Conservation (phyloP, 2,329 filamentous ascomycete genomes). For the Colletotrichum somersetense region DNA sequence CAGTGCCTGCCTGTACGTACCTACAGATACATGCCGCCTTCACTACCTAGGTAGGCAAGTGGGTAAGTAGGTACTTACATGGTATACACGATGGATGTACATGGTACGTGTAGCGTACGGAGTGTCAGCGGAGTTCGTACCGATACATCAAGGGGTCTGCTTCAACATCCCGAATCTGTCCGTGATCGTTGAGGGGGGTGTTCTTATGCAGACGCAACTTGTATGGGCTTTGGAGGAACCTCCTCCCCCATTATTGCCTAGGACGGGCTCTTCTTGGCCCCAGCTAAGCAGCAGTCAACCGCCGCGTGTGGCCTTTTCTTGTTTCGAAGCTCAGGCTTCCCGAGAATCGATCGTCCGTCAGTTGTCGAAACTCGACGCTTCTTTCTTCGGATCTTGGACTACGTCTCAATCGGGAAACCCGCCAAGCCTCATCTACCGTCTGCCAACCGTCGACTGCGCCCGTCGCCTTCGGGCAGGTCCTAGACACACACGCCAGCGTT, state of each 20-base stretch:
- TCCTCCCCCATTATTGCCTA: slow-evolving; percentile 1
- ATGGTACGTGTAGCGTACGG: neutral
- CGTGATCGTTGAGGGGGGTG: slow-evolving; percentile 8
- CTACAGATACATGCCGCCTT: no score
- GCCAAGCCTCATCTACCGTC: no score
- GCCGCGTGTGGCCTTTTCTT: neutral
- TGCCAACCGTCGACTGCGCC: no score
- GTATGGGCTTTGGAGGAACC: slow-evolving; percentile 28
- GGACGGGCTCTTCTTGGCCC: slow-evolving; percentile 3
- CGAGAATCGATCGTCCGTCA: neutral
- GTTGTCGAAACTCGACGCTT: no score
- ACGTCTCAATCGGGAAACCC: no score
- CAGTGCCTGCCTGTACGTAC: no score
- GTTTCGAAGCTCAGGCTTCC: slow-evolving; percentile 13
- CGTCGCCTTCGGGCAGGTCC: no score
- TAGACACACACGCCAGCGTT: no score
- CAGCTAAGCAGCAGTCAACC: neutral
- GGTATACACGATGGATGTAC: no score
- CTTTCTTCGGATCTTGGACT: no score
- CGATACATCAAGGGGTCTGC: slow-evolving; percentile 1
- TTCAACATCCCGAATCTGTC: slow-evolving; percentile 6
- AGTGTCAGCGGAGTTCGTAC: neutral
- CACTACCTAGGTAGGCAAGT: no score
- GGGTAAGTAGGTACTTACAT: no score
- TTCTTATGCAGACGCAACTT: neutral